phyloP scores from a whole-genome alignment of 2,329 filamentous ascomycete genomes.

The Aspergillus transmontanensis region DNA sequence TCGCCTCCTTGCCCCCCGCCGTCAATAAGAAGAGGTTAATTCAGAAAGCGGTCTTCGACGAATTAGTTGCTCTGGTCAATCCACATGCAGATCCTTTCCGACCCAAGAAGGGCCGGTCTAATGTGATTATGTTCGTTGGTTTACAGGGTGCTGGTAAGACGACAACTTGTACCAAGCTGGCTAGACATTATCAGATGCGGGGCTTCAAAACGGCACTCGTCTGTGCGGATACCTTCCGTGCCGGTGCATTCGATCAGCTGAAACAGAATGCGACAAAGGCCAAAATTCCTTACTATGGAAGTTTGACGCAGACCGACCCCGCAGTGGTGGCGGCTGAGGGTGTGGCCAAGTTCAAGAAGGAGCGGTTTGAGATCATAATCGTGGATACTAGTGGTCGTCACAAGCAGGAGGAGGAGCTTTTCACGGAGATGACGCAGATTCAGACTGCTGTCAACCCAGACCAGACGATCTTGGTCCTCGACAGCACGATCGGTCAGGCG shows the following conservation, averaged over 20 bases:
- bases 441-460: slow-evolving; percentile 87
- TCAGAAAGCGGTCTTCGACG: slow-evolving; percentile 96
- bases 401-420: slow-evolving; percentile 90
- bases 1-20: slow-evolving; percentile 85
- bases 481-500: slow-evolving; percentile 94
- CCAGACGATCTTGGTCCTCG: slow-evolving; percentile 97
- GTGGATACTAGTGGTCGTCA: slow-evolving; percentile 96
- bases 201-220: slow-evolving; percentile 93
- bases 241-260: slow-evolving; percentile 95
- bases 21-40: slow-evolving; percentile 99
- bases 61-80: slow-evolving; percentile 92
- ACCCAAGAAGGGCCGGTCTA: slow-evolving; percentile 92
- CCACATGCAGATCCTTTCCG: slow-evolving; percentile 95
- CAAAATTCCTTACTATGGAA: slow-evolving; percentile 98
- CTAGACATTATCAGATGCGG: slow-evolving; percentile 88
- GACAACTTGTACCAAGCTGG: slow-evolving; percentile 96
- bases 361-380: slow-evolving; percentile 96
- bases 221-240: slow-evolving; percentile 97
- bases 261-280: slow-evolving; percentile 99
- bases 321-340: slow-evolving; percentile 91
- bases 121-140: slow-evolving; percentile 99
- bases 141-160: slow-evolving; percentile 97
- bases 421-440: slow-evolving; percentile 97
- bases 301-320: slow-evolving; percentile 92
- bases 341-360: slow-evolving; percentile 98